Percentiles rank a stretch among this genome's conserved stretches.
Conservation (phyloP, 1,284 basidiomycete genomes). For the Butyriboletus appendiculatus region DNA sequence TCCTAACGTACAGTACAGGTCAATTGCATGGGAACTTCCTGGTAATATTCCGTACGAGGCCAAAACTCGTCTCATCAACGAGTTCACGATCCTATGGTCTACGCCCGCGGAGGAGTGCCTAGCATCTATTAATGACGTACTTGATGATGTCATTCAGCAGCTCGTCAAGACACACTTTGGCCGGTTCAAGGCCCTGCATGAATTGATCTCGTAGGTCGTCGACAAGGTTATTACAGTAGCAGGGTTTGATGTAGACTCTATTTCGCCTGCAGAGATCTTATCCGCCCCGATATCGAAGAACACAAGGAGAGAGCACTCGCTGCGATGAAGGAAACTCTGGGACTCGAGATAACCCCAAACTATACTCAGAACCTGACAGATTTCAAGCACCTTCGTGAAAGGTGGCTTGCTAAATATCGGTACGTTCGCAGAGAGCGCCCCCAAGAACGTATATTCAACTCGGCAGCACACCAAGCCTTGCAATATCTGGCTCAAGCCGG, state of each 20-base stretch:
- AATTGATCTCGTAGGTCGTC: slow-evolving; percentile 31
- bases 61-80: slow-evolving; percentile 42
- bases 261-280: slow-evolving; percentile 17
- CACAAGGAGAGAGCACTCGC: slow-evolving; percentile 10
- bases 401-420: slow-evolving; percentile 25
- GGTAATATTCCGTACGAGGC: slow-evolving; percentile 52
- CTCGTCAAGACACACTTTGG: slow-evolving; percentile 37
- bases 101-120: slow-evolving; percentile 43
- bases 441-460: no score
- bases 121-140: slow-evolving; percentile 32
- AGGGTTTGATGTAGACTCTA: neutral
- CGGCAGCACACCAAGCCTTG: slow-evolving; percentile 10
- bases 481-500: slow-evolving; percentile 21
- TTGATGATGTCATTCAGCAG: slow-evolving; percentile 19
- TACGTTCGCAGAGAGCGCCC: slow-evolving; percentile 4
- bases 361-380: slow-evolving; percentile 39
- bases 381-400: slow-evolving; percentile 19
- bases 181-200: slow-evolving; percentile 32
- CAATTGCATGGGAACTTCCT: slow-evolving; percentile 53
- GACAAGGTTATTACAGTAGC: no score
- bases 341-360: slow-evolving; percentile 29
- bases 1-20: slow-evolving; percentile 31
- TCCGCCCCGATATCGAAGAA: slow-evolving; percentile 24
- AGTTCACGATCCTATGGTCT: slow-evolving; percentile 43
- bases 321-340: slow-evolving; percentile 26